These are phyloP conservation scores for Zymoseptoria pseudotritici DNA, from an alignment of 2,329 filamentous ascomycete genomes.

Conservation along the genomic window DNA sequence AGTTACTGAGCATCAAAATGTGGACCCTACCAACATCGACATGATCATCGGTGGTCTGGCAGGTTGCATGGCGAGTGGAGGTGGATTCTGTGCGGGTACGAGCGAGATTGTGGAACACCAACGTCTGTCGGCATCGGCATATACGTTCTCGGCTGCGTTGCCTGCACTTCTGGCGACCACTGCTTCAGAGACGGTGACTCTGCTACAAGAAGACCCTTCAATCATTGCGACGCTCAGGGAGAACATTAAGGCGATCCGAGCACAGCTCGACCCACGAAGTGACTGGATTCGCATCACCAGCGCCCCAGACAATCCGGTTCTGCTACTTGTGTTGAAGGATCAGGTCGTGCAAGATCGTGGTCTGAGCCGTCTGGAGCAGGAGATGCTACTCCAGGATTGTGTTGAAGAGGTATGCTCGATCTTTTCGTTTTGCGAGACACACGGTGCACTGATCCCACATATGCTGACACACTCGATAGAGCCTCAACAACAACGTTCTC, in stretches of 20 bases:
- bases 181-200: constrained; percentile 78
- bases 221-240: constrained; percentile 72
- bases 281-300: constrained; percentile 88
- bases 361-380: constrained; percentile 64
- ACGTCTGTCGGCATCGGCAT: constrained; percentile 82
- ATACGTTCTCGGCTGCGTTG: constrained; percentile 91
- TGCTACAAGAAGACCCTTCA: constrained; percentile 82
- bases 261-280: constrained; percentile 82
- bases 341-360: constrained; percentile 68
- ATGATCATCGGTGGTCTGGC: constrained; percentile 95
- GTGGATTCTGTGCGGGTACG: constrained; percentile 89
- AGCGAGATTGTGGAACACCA: constrained; percentile 93
- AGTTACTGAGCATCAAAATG: constrained; percentile 91
- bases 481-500: constrained; percentile 78
- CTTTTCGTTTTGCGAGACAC: neutral
- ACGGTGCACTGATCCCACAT: neutral
- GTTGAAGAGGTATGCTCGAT: constrained; percentile 76
- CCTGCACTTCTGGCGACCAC: constrained; percentile 94
- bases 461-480: constrained; percentile 41
- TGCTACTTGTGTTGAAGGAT: constrained; percentile 75
- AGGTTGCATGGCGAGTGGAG: constrained; percentile 82
- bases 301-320: constrained; percentile 73
- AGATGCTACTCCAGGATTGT: constrained; percentile 75
- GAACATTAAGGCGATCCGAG: constrained; percentile 76
- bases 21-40: constrained; percentile 86